Evolutionary conservation across 108 stramenopile species (phyloP).

Genomic region (Nannochloropsis granulata): DNA sequence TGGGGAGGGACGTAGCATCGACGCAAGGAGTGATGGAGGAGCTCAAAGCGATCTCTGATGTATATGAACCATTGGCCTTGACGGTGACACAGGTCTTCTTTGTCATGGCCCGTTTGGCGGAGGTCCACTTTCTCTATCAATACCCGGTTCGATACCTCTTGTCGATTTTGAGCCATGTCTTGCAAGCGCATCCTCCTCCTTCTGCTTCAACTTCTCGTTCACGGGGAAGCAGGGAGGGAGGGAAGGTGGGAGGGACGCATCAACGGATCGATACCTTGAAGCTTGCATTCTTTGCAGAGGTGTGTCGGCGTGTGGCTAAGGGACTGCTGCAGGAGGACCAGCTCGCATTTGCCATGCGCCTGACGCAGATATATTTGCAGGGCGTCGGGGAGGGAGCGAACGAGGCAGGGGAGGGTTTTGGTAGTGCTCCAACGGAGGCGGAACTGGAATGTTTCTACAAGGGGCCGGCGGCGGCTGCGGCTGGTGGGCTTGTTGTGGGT

Average conservation of each 20-base stretch:
- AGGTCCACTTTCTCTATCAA: slow-evolving; percentile 35
- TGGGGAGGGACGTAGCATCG: slow-evolving; percentile 73
- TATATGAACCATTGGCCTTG: slow-evolving; percentile 66
- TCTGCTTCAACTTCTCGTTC: too few relatives aligned
- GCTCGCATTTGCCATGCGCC: slow-evolving; percentile 68
- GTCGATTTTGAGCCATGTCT: slow-evolving; percentile 54
- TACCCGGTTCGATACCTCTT: slow-evolving; percentile 53
- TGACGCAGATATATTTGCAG: slow-evolving; percentile 52
- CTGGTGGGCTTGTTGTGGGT: background rate
- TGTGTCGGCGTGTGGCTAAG: slow-evolving; percentile 66
- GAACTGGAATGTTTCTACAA: slow-evolving; percentile 5
- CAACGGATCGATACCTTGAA: slow-evolving; percentile 35
- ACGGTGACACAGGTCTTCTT: slow-evolving; percentile 49
- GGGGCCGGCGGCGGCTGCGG: background rate
- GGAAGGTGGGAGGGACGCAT: background rate
- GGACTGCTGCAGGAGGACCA: slow-evolving; percentile 76
- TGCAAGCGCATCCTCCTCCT: slow-evolving; percentile 25
- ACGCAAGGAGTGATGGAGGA: slow-evolving; percentile 75
- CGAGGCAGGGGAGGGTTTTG: background rate
- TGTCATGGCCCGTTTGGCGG: slow-evolving; percentile 20
- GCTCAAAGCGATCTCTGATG: slow-evolving; percentile 56
- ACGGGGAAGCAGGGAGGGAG: slow-evolving; percentile 10
- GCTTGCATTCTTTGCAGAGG: slow-evolving; percentile 51
- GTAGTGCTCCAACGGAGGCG: background rate
- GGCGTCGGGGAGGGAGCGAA: slow-evolving; percentile 26